Evolutionary conservation across 2,329 filamentous ascomycete species (phyloP).

Genomic region (Daldinia sp.): DNA sequence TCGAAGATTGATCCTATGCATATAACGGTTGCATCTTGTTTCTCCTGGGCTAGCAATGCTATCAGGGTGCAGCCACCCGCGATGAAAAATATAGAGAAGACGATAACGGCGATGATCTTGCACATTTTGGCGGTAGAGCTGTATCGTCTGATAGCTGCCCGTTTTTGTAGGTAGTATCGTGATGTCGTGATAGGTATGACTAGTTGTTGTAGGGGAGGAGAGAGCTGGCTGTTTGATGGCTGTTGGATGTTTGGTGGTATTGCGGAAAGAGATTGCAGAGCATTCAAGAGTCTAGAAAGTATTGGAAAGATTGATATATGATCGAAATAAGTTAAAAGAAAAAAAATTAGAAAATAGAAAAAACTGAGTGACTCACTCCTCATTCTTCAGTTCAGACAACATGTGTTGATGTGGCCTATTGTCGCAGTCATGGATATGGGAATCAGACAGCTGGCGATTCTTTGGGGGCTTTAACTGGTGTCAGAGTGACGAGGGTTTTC

Average conservation of each 20-base stretch:
- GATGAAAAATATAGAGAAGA: not conserved
- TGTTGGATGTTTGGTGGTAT: not conserved
- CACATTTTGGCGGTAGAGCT: not conserved
- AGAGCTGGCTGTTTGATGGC: not conserved
- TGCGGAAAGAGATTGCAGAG: not conserved
- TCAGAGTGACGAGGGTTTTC: not conserved
- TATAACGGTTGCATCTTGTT: too few relatives aligned
- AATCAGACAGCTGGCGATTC: not conserved
- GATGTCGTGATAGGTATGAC: not conserved
- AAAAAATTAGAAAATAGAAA: too few relatives aligned
- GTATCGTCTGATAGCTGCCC: not conserved
- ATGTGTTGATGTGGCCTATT: not conserved
- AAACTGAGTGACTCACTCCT: not conserved
- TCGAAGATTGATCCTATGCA: not conserved
- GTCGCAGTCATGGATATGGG: not conserved
- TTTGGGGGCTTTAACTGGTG: not conserved
- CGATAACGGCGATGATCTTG: not conserved
- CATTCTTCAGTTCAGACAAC: not conserved
- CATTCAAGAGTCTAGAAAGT: not conserved
- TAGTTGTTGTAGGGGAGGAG: not conserved
- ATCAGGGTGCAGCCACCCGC: not conserved
- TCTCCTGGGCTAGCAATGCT: not conserved
- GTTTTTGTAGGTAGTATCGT: not conserved
- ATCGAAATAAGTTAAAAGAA: too few relatives aligned
- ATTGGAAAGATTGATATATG: not conserved